Evolutionary conservation across 192 early-diverging fungal genomes (phyloP).

Genomic region (Gamsiella multidivaricata): DNA sequence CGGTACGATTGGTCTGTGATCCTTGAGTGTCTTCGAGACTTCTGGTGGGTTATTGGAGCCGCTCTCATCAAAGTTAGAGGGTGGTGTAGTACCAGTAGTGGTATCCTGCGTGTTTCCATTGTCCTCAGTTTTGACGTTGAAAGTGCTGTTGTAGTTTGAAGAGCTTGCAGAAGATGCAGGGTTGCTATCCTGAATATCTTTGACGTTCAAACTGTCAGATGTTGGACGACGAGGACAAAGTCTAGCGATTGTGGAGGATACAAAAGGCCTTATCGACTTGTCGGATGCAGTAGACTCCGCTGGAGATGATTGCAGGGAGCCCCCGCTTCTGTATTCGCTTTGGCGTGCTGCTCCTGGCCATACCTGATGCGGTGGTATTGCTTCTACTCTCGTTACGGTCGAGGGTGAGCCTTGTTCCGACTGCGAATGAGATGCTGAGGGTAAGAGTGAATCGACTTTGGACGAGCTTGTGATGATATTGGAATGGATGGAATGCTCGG

Average conservation of each 20-base stretch:
- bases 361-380: no score
- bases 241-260: background rate
- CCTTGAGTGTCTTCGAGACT: background rate
- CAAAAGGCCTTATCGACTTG: background rate
- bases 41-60: background rate
- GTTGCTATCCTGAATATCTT: background rate
- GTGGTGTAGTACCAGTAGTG: background rate
- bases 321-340: background rate
- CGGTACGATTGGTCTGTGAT: slow-evolving; percentile 16
- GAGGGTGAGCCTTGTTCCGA: no score
- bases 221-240: background rate
- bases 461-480: background rate
- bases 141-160: background rate
- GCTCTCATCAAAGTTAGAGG: background rate
- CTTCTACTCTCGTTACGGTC: no score
- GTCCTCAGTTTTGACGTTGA: background rate
- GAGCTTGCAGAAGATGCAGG: background rate
- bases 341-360: no score
- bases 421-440: background rate
- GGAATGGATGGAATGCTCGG: background rate
- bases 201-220: no score
- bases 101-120: background rate
- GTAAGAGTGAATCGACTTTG: slow-evolving; percentile 5
- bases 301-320: background rate
- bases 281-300: background rate